Conservation (phyloP, 2,329 filamentous ascomycete species). For the Calonectria honghensis region DNA sequence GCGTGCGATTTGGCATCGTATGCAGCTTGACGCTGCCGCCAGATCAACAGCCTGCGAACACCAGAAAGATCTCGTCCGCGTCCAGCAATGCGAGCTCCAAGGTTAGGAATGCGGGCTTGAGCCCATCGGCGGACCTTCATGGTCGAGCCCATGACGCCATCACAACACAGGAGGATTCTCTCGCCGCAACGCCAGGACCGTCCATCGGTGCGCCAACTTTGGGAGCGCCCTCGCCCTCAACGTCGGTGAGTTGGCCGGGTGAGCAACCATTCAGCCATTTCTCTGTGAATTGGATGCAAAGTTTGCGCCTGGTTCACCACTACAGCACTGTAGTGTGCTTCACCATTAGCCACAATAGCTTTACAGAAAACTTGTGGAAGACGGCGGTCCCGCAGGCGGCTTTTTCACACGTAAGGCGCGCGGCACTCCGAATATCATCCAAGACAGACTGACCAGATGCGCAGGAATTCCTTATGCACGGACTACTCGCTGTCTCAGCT, state of each 20-base stretch:
- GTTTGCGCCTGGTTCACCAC: slow-evolving; percentile 43
- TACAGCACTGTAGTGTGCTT: slow-evolving; percentile 37
- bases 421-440: no score
- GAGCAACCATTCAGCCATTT: slow-evolving; percentile 12
- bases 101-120: neutral
- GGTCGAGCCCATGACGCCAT: neutral
- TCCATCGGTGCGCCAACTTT: neutral
- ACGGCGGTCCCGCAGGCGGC: slow-evolving; percentile 36
- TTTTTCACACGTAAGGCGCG: slow-evolving; percentile 38
- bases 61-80: neutral
- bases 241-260: neutral
- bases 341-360: slow-evolving; percentile 11
- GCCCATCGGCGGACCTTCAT: neutral
- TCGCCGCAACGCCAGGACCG: neutral
- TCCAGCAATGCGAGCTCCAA: neutral
- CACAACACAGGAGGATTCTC: slow-evolving; percentile 16
- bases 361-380: slow-evolving; percentile 38
- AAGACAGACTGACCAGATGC: neutral
- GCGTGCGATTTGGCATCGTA: slow-evolving; percentile 40
- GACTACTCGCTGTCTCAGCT: slow-evolving; percentile 40
- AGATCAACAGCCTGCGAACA: neutral
- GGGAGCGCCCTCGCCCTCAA: neutral
- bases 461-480: slow-evolving; percentile 47
- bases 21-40: slow-evolving; percentile 41
- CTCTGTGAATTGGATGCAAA: slow-evolving; percentile 43